Conservation (phyloP, 331 rosid species). For the Rhamnella rubrinervis region DNA sequence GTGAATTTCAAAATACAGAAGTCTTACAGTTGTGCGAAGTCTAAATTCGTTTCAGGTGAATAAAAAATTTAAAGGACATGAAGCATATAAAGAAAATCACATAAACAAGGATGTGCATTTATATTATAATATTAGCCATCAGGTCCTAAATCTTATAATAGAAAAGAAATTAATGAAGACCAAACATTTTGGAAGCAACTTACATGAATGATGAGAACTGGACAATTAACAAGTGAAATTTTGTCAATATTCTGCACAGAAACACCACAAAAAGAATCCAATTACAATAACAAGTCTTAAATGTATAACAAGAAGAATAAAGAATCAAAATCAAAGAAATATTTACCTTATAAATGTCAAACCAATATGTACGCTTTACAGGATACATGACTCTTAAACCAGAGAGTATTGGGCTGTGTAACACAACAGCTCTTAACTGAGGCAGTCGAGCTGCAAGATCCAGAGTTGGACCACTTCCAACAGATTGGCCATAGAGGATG, state of each 20-base stretch:
- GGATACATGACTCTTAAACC: conserved; percentile 98
- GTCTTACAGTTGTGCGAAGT: too few species aligned
- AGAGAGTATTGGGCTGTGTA: conserved; percentile 95
- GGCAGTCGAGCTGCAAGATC: conserved; percentile 94
- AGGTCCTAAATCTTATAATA: not conserved
- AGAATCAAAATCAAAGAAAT: conserved; percentile 5
- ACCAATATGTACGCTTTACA: conserved; percentile 90
- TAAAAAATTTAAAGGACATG: not conserved
- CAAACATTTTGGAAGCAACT: conserved; percentile 40
- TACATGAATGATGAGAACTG: conserved; percentile 93
- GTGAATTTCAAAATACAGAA: too few species aligned
- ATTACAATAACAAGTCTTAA: conserved; percentile 19
- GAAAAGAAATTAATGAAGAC: conserved; percentile 1
- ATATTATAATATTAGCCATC: not conserved
- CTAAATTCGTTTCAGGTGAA: not conserved
- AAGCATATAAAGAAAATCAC: not conserved
- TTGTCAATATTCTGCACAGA: conserved; percentile 84
- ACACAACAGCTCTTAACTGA: conserved; percentile 78
- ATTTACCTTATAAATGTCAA: conserved; percentile 87
- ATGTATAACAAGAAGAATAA: conserved; percentile 13
- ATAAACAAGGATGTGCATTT: not conserved
- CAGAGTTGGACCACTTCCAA: conserved; percentile 95
- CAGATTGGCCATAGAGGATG: conserved; percentile 94
- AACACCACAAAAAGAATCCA: conserved; percentile 23
- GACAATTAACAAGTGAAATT: conserved; percentile 81